phyloP scores from a whole-genome alignment of 2,329 filamentous ascomycete species.

The Botrytis cinerea region DNA sequence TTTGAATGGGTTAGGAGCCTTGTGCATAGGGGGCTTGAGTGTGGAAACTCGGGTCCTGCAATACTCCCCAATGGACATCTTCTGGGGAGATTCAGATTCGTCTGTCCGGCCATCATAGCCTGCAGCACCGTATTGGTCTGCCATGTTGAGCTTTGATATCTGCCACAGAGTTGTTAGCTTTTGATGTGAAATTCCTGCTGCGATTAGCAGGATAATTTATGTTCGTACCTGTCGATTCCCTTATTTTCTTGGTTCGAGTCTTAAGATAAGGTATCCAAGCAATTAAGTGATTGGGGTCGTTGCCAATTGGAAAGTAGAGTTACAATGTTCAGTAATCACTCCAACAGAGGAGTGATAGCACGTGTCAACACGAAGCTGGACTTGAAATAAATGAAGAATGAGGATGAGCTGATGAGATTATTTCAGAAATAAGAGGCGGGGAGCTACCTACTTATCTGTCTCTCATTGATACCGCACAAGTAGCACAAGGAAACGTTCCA shows the following conservation, averaged over 20 bases:
- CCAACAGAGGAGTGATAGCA: not conserved
- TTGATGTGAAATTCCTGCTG: too few relatives aligned
- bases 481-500: not conserved
- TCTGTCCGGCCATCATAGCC: not conserved
- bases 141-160: slow-evolving; percentile 14
- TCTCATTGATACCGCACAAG: not conserved
- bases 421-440: not conserved
- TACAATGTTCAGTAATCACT: not conserved
- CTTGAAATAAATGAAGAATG: not conserved
- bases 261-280: not conserved
- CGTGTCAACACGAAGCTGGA: not conserved
- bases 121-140: not conserved
- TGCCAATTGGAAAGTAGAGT: not conserved
- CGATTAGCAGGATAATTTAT: not conserved
- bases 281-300: not conserved
- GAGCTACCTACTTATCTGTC: slow-evolving; percentile 11
- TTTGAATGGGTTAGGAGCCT: slow-evolving; percentile 69
- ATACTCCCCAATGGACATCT: slow-evolving; percentile 44
- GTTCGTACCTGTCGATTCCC: not conserved
- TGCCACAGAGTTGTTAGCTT: not conserved
- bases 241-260: not conserved
- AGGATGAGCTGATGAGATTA: not conserved
- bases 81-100: slow-evolving; percentile 33
- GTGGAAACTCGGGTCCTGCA: slow-evolving; percentile 54
- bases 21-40: slow-evolving; percentile 61